phyloP scores from a whole-genome alignment of 2,329 filamentous ascomycete genomes.

The Fusarium anguioides region DNA sequence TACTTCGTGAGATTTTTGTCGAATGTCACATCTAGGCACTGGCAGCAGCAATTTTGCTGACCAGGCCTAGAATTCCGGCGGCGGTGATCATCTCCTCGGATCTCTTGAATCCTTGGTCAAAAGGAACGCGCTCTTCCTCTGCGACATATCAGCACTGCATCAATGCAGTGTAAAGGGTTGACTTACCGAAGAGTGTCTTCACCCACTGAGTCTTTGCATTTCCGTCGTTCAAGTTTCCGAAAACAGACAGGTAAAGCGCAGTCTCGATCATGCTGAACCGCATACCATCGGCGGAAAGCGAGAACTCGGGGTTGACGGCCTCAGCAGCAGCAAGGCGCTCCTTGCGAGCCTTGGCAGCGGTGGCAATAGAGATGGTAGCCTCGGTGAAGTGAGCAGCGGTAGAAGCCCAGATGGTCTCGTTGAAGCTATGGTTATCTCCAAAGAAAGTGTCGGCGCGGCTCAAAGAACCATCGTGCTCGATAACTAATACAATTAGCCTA shows the following conservation, averaged over 20 bases:
- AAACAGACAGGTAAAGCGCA: constrained; percentile 37
- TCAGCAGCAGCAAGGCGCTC: constrained; percentile 29
- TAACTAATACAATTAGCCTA: constrained; percentile 13
- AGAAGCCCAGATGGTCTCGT: constrained; percentile 35
- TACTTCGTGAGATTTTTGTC: background rate
- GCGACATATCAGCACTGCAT: background rate
- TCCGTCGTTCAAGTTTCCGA: constrained; percentile 27
- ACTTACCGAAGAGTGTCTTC: constrained; percentile 39
- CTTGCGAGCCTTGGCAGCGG: constrained; percentile 36
- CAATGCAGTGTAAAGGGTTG: accelerated
- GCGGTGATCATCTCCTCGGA: constrained; percentile 29
- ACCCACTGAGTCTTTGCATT: constrained; percentile 40
- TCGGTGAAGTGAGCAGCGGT: constrained; percentile 35
- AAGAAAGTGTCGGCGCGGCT: constrained; percentile 38
- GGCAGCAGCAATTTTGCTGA: constrained; percentile 23
- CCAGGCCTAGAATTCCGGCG: constrained; percentile 31
- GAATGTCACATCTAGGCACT: background rate
- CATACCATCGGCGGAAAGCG: background rate
- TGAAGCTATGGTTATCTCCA: constrained; percentile 41
- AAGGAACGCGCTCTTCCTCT: constrained; percentile 40
- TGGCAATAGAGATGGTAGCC: constrained; percentile 37
- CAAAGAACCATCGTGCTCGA: constrained; percentile 42
- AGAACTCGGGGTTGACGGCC: constrained; percentile 33
- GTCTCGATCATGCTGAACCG: constrained; percentile 39
- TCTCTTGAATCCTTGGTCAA: constrained; percentile 34